Conservation (phyloP, 2,329 filamentous ascomycete genomes). For the Eutypella sp. region DNA sequence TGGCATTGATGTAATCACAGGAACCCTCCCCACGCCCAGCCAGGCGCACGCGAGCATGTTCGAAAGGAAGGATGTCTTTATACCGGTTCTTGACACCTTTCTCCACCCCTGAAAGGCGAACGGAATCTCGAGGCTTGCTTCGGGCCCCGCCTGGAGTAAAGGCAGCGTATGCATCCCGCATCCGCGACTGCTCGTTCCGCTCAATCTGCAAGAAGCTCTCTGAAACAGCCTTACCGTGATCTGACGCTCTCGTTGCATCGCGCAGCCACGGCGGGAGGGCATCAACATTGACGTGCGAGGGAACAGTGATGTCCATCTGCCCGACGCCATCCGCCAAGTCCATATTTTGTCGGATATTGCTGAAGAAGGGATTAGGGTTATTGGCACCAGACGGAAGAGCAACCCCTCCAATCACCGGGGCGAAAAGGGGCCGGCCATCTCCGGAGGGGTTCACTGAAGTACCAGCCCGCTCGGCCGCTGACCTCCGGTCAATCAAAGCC, state of each 20-base stretch:
- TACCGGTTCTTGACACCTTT: conserved; percentile 95
- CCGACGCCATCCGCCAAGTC: conserved; percentile 91
- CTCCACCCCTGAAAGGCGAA: conserved; percentile 87
- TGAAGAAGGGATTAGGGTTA: conserved; percentile 83
- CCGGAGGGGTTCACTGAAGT: conserved; percentile 39
- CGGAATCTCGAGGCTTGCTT: conserved; percentile 25
- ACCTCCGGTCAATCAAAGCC: conserved; percentile 52
- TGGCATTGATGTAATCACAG: conserved; percentile 96
- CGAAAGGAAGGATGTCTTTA: conserved; percentile 95
- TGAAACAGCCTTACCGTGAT: conserved; percentile 76
- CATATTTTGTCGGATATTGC: conserved; percentile 94
- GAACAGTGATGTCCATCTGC: conserved; percentile 58
- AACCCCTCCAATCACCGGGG: conserved; percentile 85
- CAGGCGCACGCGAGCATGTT: conserved; percentile 83
- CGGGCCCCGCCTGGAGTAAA: conserved; percentile 38
- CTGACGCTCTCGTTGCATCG: conserved; percentile 57
- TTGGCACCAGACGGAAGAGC: conserved; percentile 66
- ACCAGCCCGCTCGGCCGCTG: conserved; percentile 46
- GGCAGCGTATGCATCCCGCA: conserved; percentile 68
- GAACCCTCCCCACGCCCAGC: conserved; percentile 59
- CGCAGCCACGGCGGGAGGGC: conserved; percentile 73
- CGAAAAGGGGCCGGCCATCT: conserved; percentile 43
- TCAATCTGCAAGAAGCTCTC: conserved; percentile 83
- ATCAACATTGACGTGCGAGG: conserved; percentile 39
- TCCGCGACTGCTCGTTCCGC: conserved; percentile 79